phyloP scores from a whole-genome alignment of 169 alveolate genomes.

The Cryptosporidium ryanae region DNA sequence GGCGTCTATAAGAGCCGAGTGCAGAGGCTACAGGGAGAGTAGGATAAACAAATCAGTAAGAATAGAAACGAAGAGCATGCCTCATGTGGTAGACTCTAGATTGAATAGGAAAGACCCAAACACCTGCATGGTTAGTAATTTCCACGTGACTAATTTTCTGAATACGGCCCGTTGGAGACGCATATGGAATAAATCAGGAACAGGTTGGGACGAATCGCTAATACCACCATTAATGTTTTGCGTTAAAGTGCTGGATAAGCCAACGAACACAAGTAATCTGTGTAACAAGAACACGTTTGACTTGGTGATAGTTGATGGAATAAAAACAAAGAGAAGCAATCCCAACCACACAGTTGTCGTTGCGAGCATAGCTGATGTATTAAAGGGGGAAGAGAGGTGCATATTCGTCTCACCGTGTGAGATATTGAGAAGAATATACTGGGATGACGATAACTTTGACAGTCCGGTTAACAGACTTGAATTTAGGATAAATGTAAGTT shows the following conservation, averaged over 20 bases:
- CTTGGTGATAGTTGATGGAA: conserved; percentile 50
- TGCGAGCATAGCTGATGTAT: conserved; percentile 19
- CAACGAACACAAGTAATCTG: conserved; percentile 2
- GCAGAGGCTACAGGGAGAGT: conserved; percentile 48
- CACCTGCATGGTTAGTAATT: background rate
- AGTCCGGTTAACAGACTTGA: conserved; percentile 7
- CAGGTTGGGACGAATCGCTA: conserved; percentile 66
- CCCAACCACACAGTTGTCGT: background rate
- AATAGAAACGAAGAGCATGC: conserved; percentile 37
- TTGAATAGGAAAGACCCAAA: background rate
- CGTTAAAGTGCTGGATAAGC: conserved; percentile 47
- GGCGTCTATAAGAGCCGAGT: background rate
- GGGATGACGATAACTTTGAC: conserved; percentile 35
- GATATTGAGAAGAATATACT: conserved; percentile 44
- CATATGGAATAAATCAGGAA: conserved; percentile 43
- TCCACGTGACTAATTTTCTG: conserved; percentile 35
- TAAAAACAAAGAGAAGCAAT: conserved; percentile 1
- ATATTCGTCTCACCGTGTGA: conserved; percentile 70
- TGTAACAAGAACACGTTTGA: conserved; percentile 40
- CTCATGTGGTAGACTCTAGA: background rate
- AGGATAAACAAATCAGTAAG: conserved; percentile 34
- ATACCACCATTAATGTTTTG: conserved; percentile 73
- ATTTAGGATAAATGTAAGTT: conserved; percentile 19
- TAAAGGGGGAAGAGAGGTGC: conserved; percentile 65
- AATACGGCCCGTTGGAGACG: conserved; percentile 68